phyloP scores from a whole-genome alignment of 2,329 filamentous ascomycete genomes.

The Fusarium sp. region DNA sequence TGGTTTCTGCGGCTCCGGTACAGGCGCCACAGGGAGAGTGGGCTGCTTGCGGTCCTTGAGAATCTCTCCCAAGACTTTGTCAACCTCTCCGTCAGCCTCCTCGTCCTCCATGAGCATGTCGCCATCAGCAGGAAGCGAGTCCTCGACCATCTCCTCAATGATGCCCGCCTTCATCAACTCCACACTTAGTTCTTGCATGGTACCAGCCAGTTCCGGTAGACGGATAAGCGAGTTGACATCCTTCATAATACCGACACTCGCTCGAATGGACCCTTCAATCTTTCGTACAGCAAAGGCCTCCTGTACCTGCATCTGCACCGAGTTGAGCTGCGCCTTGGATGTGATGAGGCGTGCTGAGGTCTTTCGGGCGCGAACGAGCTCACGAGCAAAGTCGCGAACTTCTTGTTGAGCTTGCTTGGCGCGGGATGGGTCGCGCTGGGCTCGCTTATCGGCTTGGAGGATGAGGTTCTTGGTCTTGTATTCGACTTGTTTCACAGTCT shows the following conservation, averaged over 20 bases:
- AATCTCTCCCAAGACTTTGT: conserved; percentile 92
- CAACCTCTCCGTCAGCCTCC: conserved; percentile 81
- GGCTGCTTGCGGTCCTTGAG: conserved; percentile 80
- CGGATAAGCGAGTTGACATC: conserved; percentile 89
- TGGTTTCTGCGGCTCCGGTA: conserved; percentile 62
- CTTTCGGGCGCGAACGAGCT: conserved; percentile 84
- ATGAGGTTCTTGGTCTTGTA: conserved; percentile 87
- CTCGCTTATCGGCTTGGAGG: conserved; percentile 81
- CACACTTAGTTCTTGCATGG: conserved; percentile 86
- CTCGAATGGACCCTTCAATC: conserved; percentile 91
- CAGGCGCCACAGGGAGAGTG: conserved; percentile 64
- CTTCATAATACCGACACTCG: conserved; percentile 93
- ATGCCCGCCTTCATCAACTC: conserved; percentile 96
- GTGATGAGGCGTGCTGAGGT: conserved; percentile 80
- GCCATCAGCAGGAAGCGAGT: conserved; percentile 80
- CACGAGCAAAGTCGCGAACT: conserved; percentile 86
- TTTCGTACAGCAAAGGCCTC: conserved; percentile 95
- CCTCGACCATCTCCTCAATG: conserved; percentile 96
- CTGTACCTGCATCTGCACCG: conserved; percentile 96
- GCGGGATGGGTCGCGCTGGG: conserved; percentile 80
- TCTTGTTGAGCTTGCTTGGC: conserved; percentile 82
- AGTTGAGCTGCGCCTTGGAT: conserved; percentile 89
- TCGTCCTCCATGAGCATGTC: conserved; percentile 79
- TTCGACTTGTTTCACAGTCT: conserved; percentile 80
- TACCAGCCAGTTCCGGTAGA: conserved; percentile 84